Base-by-base conservation (phyloP, 2,329 filamentous ascomycete genomes). In the Cordyceps cateniannulata region DNA sequence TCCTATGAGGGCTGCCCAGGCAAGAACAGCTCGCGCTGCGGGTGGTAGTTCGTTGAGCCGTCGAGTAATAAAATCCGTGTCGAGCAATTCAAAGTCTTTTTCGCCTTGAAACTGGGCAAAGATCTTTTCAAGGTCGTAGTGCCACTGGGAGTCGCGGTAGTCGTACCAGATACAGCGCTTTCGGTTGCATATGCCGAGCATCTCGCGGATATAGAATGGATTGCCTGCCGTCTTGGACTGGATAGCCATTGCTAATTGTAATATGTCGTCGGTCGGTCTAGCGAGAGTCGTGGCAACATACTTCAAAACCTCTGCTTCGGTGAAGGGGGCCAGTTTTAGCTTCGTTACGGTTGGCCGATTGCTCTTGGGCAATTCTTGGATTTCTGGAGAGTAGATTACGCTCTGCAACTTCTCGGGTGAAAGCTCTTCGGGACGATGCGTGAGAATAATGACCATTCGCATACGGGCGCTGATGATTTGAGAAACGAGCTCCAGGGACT, bases 151-250 rank as follows among this genome's bases (percentile, higher is more conserved):
- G 65, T 88, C 85, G 66, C 86, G 86, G 80, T 95, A 96, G 63
- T 92, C 91, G 72, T 96, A 97, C 84, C 87, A 96, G 54, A 97
- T 89, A 71, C 90, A 96, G 66, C 88, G 88, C 69, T 91, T 95
- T 45, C 90, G 85, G 71, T 96, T 87, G 70, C 91, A 96, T 3
- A 89, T 88, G 69, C 90, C 90, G 5, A 97, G 82, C 83, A 97
- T 96, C 74, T 96, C 91, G 60, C 91, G 83, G 72, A 96, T 89
- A 69, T 95, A 96, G 69, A 96, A 97, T 0, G 92, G 88, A 63
- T 96, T 96, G 1, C 93, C 93, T 27, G 84, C 84, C 9, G 90
- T 93, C 75, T 95, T 96, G 68, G 93, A 92, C 71, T 96, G 90
- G 6, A 97, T 85, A 10, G 96, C 90, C 7, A 92, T 84, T 2